These are phyloP conservation scores for Phytophthora litchii DNA, from an alignment of 352 stramenopile genomes.

Conservation along the genomic window DNA sequence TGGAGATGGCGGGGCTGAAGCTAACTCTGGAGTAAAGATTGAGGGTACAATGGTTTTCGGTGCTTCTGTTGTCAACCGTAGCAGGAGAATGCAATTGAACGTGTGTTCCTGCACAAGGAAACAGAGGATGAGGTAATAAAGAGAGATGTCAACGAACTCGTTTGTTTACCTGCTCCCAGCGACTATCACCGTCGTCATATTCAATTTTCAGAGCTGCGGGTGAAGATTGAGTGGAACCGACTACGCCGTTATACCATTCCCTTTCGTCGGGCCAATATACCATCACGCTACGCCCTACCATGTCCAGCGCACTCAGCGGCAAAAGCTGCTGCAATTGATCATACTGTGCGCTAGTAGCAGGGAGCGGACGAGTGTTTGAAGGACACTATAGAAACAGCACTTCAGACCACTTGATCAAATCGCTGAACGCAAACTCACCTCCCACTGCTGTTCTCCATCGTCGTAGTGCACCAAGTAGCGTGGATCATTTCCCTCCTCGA, in stretches of 20 bases:
- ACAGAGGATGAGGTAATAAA: slow-evolving; percentile 4
- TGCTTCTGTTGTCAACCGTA: slow-evolving; percentile 1
- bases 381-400: slow-evolving; percentile 8
- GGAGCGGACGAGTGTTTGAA: slow-evolving; percentile 17
- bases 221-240: slow-evolving; percentile 19
- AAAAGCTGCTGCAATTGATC: slow-evolving; percentile 47
- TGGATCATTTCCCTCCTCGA: background rate
- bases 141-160: background rate
- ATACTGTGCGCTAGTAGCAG: slow-evolving; percentile 9
- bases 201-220: slow-evolving; percentile 34
- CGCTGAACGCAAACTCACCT: slow-evolving; percentile 21
- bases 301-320: slow-evolving; percentile 3
- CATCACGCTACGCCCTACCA: slow-evolving; percentile 26
- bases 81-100: slow-evolving; percentile 47
- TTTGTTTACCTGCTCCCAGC: slow-evolving; percentile 46
- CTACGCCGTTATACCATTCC: slow-evolving; percentile 48
- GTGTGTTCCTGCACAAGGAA: slow-evolving; percentile 27
- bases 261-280: slow-evolving; percentile 50
- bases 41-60: background rate
- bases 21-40: background rate
- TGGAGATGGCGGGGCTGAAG: slow-evolving; percentile 4
- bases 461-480: slow-evolving; percentile 51
- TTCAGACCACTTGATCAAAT: background rate
- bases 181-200: slow-evolving; percentile 59
- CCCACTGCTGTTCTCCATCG: slow-evolving; percentile 58